Base-by-base conservation (phyloP, 2,329 filamentous ascomycete genomes). In the Pestalotiopsis sp. region DNA sequence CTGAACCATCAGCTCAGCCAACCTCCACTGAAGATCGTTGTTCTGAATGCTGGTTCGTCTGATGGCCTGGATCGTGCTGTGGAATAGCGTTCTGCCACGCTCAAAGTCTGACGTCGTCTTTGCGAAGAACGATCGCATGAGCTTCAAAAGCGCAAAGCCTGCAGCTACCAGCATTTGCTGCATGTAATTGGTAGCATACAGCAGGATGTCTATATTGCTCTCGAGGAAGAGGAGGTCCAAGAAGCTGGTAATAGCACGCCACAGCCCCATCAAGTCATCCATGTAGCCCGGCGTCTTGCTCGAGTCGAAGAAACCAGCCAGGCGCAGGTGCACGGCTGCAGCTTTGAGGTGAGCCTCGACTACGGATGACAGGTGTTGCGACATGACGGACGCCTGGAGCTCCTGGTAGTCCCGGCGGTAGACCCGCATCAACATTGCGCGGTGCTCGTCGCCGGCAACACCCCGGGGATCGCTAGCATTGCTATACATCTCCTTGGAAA, bases 131-230 rank as follows among this genome's bases (percentile, higher is more conserved):
- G 92, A 94, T 64, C 91, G 89, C 81, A 95, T 91, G 68, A 95
- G 84, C 75, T 95, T 95, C 70, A 95, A 85, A 62, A 96, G 82
- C 1, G 92, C 90, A 74, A 94, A 94, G 3, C 91, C 90, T 4
- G 91, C 92, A 2, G 92, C 93, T n/a, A 95, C 89, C 68, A 94
- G 89, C 91, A 95, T 95, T 79, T 95, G 93, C 77, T 94, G 90
- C 66, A 95, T 89, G 78, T 95, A 95, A 77, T 92, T 94, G 72
- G 89, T 91, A 31, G 90, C 87, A 74, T 92, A 91, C 64, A 87
- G 86, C 36, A 94, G 82, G 64, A 91, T 86, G 63, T 86, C 85
- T 7, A 87, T 85, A 66, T 86, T 85, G 63, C 85, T 81, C 45
- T 87, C 84, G 72, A 86, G 85, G 67, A 90, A 79, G 11, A 92